Percentiles rank a stretch among this genome's conserved stretches.
Conservation (phyloP, 1,284 basidiomycete genomes). For the Veloboletus limbatus region DNA sequence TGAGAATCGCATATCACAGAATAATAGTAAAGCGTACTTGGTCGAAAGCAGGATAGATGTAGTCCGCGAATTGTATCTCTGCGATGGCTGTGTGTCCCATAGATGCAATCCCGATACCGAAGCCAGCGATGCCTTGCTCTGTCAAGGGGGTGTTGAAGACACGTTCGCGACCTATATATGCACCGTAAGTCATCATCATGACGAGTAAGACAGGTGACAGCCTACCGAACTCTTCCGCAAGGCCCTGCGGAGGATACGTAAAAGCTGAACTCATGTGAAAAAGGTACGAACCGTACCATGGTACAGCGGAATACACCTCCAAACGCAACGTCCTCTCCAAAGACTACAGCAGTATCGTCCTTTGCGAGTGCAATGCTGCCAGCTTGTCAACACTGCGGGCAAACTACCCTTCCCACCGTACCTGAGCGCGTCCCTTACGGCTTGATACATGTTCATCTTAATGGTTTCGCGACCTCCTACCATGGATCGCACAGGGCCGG, state of each 20-base stretch:
- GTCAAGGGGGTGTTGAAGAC: conserved; percentile 96
- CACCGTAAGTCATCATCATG: conserved; percentile 4
- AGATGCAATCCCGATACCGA: conserved; percentile 87
- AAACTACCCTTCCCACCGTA: conserved; percentile 28
- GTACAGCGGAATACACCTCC: conserved; percentile 92
- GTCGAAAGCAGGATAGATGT: conserved; percentile 91
- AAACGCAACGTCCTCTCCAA: conserved; percentile 93
- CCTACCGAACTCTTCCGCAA: conserved; percentile 89
- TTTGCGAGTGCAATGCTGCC: conserved; percentile 77
- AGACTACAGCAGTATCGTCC: conserved; percentile 85
- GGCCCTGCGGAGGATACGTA: conserved; percentile 50
- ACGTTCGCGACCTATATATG: conserved; percentile 69
- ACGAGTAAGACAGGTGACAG: not conserved
- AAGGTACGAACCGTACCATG: conserved; percentile 48
- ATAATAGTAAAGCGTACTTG: conserved; percentile 50
- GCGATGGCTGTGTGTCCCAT: conserved; percentile 96
- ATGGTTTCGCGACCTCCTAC: conserved; percentile 80
- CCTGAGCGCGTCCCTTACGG: conserved; percentile 87
- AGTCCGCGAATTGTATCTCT: conserved; percentile 88
- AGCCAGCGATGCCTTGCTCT: conserved; percentile 94
- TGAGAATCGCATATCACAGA: not conserved
- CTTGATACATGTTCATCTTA: conserved; percentile 90
- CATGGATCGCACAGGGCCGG: conserved; percentile 43
- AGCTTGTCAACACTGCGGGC: conserved; percentile 2
- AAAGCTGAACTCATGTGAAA: not conserved